Evolutionary conservation across 1,284 basidiomycete genomes (phyloP), one percentile per base, ranked within the genome.

Genomic region (Gymnopus androsaceus): DNA sequence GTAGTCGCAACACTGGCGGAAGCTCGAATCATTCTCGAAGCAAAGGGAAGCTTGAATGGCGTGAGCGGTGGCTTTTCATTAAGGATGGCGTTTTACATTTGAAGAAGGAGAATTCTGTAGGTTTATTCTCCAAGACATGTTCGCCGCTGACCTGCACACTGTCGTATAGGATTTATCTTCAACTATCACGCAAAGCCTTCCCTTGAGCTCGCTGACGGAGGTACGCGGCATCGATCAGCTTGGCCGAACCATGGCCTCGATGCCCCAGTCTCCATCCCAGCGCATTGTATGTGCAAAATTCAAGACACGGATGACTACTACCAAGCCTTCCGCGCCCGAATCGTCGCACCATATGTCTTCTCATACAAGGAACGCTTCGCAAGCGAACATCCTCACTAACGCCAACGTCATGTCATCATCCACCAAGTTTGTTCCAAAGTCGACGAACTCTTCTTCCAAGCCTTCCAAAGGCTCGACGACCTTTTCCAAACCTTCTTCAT

Each of bases 41-140:
- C 28, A 57, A 56, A 48, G 19, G 69, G 48, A 72, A 72, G 51
- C 53, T 75, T 12, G 85, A 87, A 53, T 90, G 88, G 87, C 76
- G 78, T 56, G 75, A 81, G 28, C 72, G 84, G 2, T 88, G 85
- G 82, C 71, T 85, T 27, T 73, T 88, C 25, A 76, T 90, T 15
- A 74, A 78, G 41, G 79, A 84, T 41, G 87, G 84, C 0, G 60
- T 73, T 14, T 67, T 90, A 19, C 75, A 72, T 58, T 63, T 90
- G 15, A 83, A 76, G 63, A 83, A 79, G 59, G 75, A 81, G 36
- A 74, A 78, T 37, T 69, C 76, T 57, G 85, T 86, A 63, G 62
- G 74, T 73, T 38, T 59, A 48, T 23, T 55, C 25, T 51, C 21
- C 28, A 8, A 52, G 55, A 62, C 30, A 45, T 55, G 21, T 58